Evolutionary conservation across 805 yeast genomes (phyloP).

Genomic region (Groenewaldozyma tartarivorans): DNA sequence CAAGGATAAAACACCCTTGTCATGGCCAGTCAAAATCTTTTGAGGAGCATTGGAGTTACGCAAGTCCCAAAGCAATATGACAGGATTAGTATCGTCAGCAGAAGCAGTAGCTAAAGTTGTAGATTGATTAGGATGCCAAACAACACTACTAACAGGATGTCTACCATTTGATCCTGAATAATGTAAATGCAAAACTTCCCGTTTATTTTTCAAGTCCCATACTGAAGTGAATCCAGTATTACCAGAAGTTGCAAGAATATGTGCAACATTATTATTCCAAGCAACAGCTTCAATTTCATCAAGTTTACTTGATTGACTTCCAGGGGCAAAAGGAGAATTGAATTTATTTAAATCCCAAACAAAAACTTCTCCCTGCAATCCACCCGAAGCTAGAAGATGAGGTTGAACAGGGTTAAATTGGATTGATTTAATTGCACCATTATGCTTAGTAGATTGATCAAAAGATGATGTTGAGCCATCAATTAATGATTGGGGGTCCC

Average conservation of each 20-base stretch:
- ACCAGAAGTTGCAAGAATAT: conserved; percentile 86
- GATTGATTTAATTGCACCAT: conserved; percentile 60
- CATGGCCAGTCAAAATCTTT: conserved; percentile 63
- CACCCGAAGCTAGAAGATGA: conserved; percentile 75
- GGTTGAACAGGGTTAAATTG: conserved; percentile 68
- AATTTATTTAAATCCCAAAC: conserved; percentile 79
- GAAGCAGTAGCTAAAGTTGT: conserved; percentile 85
- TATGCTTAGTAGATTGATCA: conserved; percentile 48
- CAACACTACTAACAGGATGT: conserved; percentile 69
- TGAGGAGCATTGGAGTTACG: conserved; percentile 92
- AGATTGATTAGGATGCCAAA: conserved; percentile 90
- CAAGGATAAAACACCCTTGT: conserved; percentile 76
- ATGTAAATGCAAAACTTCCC: conserved; percentile 79
- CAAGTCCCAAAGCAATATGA: conserved; percentile 85
- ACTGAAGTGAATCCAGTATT: conserved; percentile 78
- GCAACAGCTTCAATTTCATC: conserved; percentile 75
- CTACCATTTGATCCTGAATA: conserved; percentile 41
- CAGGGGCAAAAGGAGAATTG: conserved; percentile 49
- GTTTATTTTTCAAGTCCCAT: conserved; percentile 84
- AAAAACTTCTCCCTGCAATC: conserved; percentile 77
- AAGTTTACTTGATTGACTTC: conserved; percentile 59
- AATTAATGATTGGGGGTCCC: conserved; percentile 51
- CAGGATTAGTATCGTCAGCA: conserved; percentile 69
- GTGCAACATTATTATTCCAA: conserved; percentile 79
- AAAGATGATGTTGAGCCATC: conserved; percentile 38